Base-by-base conservation (phyloP, 2,329 filamentous ascomycete species). In the Elsinoe arachidis region DNA sequence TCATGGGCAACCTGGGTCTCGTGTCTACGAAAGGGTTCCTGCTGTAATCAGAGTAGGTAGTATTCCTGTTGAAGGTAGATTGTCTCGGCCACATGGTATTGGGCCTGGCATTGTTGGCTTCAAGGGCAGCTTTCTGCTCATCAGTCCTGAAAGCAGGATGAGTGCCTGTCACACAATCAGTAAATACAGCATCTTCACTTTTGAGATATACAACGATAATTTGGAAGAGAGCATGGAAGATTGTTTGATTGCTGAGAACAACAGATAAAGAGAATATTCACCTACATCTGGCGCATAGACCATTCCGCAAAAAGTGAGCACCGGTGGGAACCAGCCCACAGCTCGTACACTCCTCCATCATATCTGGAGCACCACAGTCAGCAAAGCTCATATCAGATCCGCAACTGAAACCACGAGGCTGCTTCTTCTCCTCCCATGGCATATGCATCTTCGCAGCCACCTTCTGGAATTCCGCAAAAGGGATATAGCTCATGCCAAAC, bases 361-460 rank as follows among this genome's bases (percentile, higher is more conserved):
- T 43, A 34, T 55, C 53, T 44, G 21, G 37, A 37, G 30, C 38
- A 19, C 53, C 53, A 37, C 37, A 43, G 33, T 56, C 54, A 47
- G 54, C 54, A 35, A 56, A 49, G 15, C 39, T 47, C 54, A 49
- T 37, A 26, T 56, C 54, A 26, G 54, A 56, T 34, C 15, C 38
- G 15, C 38, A 55, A 39, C 37, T 41, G 12, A 46, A 21, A 10
- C 53, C 37, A 15, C 37, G 35, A 30, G 49, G 49, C 2, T 53
- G 12, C 49, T 38, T 37, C 49, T 39, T 53, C 19, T 53, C 49
- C n/a, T 43, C 53, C 53, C 53, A 46, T 15, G 53, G 37, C 33
- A 46, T 17, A 14, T 43, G 53, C 6, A 55, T n/a, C n/a, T 55
- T 55, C 14, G 19, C 53, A 11, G 33, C 21, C 7, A 34, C 35